Evolutionary conservation across 805 yeast species (phyloP).

Genomic region (Zygotorulaspora sp.): DNA sequence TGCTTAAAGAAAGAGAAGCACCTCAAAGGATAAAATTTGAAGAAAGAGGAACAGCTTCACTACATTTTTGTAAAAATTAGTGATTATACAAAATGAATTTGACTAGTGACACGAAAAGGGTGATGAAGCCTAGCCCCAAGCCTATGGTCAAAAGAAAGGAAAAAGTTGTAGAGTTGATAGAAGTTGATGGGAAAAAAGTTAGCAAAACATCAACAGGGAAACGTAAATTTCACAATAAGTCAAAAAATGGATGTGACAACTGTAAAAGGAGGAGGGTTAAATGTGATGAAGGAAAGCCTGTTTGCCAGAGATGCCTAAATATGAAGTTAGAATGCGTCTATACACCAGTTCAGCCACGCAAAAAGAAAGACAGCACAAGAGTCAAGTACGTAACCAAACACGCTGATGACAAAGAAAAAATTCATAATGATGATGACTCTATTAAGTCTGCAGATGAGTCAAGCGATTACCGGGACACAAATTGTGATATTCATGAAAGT

Average conservation of each 20-base stretch:
- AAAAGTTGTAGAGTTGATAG: slow-evolving; percentile 34
- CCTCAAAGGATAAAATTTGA: background rate
- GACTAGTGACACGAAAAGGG: slow-evolving; percentile 3
- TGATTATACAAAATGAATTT: background rate
- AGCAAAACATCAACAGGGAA: slow-evolving; percentile 55
- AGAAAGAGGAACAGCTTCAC: too few species aligned
- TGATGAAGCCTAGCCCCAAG: slow-evolving; percentile 8
- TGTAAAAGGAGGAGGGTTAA: slow-evolving; percentile 88
- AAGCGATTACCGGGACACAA: slow-evolving; percentile 10
- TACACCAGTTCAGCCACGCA: slow-evolving; percentile 29
- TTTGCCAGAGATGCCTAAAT: slow-evolving; percentile 72
- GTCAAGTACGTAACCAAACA: slow-evolving; percentile 18
- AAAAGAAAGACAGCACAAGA: slow-evolving; percentile 18
- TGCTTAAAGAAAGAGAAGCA: too few species aligned
- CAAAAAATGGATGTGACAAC: slow-evolving; percentile 82
- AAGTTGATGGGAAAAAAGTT: slow-evolving; percentile 39
- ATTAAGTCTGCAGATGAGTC: slow-evolving; percentile 3
- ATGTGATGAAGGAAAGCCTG: slow-evolving; percentile 83
- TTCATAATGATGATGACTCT: slow-evolving; percentile 9
- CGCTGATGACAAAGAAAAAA: slow-evolving; percentile 12
- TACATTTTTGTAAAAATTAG: background rate
- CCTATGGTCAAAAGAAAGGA: slow-evolving; percentile 18
- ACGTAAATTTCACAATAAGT: slow-evolving; percentile 83
- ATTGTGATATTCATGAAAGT: slow-evolving; percentile 9
- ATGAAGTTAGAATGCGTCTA: slow-evolving; percentile 78